Conservation (phyloP, 129 eudicot species). For the Lactuca saligna region DNA sequence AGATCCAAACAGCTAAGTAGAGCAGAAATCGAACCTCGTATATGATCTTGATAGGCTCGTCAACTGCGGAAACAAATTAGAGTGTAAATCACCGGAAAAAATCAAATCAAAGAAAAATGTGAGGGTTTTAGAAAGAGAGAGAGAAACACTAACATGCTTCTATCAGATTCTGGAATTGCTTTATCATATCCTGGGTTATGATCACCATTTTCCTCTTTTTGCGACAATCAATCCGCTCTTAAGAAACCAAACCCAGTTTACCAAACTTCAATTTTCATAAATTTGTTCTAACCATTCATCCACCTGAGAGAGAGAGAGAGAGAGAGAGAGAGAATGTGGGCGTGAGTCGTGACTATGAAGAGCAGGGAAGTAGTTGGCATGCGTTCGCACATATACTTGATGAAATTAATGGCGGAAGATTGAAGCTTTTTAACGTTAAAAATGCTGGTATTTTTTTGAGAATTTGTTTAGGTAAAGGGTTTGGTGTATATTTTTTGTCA, state of each 20-base stretch:
- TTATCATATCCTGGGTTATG: constrained; percentile 61
- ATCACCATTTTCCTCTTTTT: constrained; percentile 54
- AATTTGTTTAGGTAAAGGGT: no score
- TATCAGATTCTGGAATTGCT: constrained; percentile 57
- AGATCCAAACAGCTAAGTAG: constrained; percentile 30
- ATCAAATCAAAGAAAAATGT: constrained; percentile 13
- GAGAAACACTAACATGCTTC: constrained; percentile 53
- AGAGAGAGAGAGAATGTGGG: constrained; percentile 4
- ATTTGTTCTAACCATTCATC: constrained; percentile 12
- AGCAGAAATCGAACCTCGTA: constrained; percentile 57
- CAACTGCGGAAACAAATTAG: constrained; percentile 54
- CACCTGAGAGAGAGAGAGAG: constrained; percentile 9
- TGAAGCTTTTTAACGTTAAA: constrained; percentile 20
- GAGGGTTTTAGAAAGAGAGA: constrained; percentile 16
- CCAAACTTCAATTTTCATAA: constrained; percentile 1
- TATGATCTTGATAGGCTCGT: constrained; percentile 65
- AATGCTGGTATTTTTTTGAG: background rate
- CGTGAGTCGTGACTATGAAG: constrained; percentile 19
- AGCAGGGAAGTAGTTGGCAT: constrained; percentile 25
- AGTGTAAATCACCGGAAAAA: constrained; percentile 13
- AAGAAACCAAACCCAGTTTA: constrained; percentile 16
- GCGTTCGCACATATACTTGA: constrained; percentile 26
- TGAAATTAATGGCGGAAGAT: constrained; percentile 36
- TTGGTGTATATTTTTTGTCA: no score
- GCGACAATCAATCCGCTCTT: constrained; percentile 14